Conservation (phyloP, 495 filamentous ascomycete genomes). For the Niebla homalea region DNA sequence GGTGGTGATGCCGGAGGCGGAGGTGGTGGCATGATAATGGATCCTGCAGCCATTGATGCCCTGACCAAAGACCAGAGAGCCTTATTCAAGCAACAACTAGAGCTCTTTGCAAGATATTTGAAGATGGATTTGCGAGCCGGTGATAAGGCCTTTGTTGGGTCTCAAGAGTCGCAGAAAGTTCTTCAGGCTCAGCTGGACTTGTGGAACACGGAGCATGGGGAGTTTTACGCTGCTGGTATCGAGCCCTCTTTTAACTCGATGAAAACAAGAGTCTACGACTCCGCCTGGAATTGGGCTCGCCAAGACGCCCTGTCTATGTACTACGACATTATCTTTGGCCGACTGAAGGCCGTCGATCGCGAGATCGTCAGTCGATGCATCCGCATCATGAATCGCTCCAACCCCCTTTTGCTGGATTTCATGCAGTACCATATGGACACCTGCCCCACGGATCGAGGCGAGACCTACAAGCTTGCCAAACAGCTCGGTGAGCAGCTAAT, state of each 20-base stretch:
- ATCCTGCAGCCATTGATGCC: slow-evolving; percentile 91
- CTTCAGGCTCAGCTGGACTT: slow-evolving; percentile 88
- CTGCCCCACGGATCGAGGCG: slow-evolving; percentile 89
- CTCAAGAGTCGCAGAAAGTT: slow-evolving; percentile 68
- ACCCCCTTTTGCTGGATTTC: slow-evolving; percentile 87
- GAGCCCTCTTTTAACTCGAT: slow-evolving; percentile 84
- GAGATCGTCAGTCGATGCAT: slow-evolving; percentile 99
- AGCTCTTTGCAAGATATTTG: slow-evolving; percentile 86
- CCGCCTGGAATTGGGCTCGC: slow-evolving; percentile 97
- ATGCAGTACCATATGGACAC: slow-evolving; percentile 99
- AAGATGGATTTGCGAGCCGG: slow-evolving; percentile 93
- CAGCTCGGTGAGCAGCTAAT: slow-evolving; percentile 89
- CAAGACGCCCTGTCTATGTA: slow-evolving; percentile 98
- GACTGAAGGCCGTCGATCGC: slow-evolving; percentile 81
- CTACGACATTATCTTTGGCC: slow-evolving; percentile 97
- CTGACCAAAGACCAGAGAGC: slow-evolving; percentile 90
- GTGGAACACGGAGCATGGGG: slow-evolving; percentile 90
- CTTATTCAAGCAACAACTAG: slow-evolving; percentile 93
- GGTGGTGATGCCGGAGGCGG: slow-evolving; percentile 61
- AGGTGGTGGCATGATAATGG: slow-evolving; percentile 93
- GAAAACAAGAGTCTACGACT: slow-evolving; percentile 94
- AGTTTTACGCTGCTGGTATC: slow-evolving; percentile 89
- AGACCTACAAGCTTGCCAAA: slow-evolving; percentile 95
- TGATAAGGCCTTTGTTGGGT: slow-evolving; percentile 79
- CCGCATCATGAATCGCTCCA: slow-evolving; percentile 97